Conservation (phyloP, 2,329 filamentous ascomycete species). For the Diaporthe sp. region DNA sequence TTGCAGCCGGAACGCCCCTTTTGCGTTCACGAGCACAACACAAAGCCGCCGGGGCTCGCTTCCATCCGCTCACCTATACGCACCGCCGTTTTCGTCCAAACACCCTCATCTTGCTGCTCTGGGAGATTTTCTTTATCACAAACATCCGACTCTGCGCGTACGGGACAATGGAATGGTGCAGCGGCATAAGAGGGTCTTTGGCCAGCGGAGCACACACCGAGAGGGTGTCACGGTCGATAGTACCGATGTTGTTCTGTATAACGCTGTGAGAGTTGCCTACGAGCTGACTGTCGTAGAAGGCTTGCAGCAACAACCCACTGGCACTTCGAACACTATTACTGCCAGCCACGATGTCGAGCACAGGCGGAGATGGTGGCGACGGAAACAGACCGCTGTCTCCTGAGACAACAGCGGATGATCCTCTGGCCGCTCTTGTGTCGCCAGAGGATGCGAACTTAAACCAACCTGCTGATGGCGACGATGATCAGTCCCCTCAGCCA, state of each 20-base stretch:
- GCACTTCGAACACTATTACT: background rate
- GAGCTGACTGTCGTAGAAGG: background rate
- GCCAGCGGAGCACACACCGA: background rate
- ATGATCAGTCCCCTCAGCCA: background rate
- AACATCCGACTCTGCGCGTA: background rate
- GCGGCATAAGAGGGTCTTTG: slow-evolving; percentile 26
- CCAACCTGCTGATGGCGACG: background rate
- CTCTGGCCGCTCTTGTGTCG: background rate
- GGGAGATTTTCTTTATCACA: slow-evolving; percentile 25
- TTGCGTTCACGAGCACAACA: slow-evolving; percentile 26
- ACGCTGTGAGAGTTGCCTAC: background rate
- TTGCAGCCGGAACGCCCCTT: background rate
- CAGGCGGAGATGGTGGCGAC: background rate
- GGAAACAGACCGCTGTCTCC: background rate
- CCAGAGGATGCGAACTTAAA: background rate
- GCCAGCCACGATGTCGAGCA: slow-evolving; percentile 8
- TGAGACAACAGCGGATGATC: background rate
- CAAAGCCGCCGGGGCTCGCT: slow-evolving; percentile 19
- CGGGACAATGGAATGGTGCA: slow-evolving; percentile 32
- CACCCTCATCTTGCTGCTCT: background rate
- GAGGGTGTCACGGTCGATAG: background rate
- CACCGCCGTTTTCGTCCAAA: slow-evolving; percentile 34
- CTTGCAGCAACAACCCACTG: background rate
- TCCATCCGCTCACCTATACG: background rate
- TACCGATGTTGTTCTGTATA: background rate